phyloP scores from a whole-genome alignment of 2,329 filamentous ascomycete species.

The Penicillium sp. region DNA sequence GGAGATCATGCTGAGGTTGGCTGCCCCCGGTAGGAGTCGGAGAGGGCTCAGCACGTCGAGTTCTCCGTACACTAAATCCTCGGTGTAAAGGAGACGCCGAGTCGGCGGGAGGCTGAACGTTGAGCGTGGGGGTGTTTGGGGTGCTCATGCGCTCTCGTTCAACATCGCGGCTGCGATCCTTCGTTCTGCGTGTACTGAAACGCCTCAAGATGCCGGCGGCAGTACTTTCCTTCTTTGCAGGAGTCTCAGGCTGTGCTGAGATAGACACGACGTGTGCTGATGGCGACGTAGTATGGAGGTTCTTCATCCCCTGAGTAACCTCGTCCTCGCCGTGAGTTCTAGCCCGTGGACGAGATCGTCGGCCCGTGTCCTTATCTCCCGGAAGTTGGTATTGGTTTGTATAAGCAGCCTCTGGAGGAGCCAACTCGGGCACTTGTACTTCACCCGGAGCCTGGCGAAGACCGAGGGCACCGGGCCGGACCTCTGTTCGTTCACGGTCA shows the following conservation, averaged over 20 bases:
- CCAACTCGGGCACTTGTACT: slow-evolving; percentile 68
- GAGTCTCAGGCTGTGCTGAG: slow-evolving; percentile 60
- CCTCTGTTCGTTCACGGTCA: slow-evolving; percentile 66
- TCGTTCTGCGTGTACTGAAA: slow-evolving; percentile 81
- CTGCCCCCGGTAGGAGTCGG: slow-evolving; percentile 54
- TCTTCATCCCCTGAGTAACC: slow-evolving; percentile 68
- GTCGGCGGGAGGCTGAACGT: slow-evolving; percentile 74
- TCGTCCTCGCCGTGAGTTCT: slow-evolving; percentile 96
- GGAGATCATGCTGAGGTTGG: slow-evolving; percentile 71
- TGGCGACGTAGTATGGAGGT: slow-evolving; percentile 56
- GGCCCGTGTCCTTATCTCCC: slow-evolving; percentile 81
- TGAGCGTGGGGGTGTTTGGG: slow-evolving; percentile 70
- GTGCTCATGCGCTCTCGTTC: slow-evolving; percentile 55
- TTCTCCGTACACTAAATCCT: slow-evolving; percentile 78
- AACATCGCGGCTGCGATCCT: slow-evolving; percentile 50
- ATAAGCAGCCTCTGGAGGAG: slow-evolving; percentile 79
- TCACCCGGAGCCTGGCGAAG: slow-evolving; percentile 58
- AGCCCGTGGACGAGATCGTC: slow-evolving; percentile 76
- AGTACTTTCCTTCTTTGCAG: slow-evolving; percentile 78
- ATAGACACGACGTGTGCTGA: slow-evolving; percentile 49
- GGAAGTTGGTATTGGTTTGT: slow-evolving; percentile 91
- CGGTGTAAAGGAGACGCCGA: slow-evolving; percentile 66
- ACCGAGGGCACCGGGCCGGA: slow-evolving; percentile 58
- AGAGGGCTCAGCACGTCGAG: slow-evolving; percentile 54
- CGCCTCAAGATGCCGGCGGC: slow-evolving; percentile 80